Percentiles rank a stretch among this genome's conserved stretches.
Conservation (phyloP, 2,329 filamentous ascomycete genomes). For the Cladophialophora chaetospira region DNA sequence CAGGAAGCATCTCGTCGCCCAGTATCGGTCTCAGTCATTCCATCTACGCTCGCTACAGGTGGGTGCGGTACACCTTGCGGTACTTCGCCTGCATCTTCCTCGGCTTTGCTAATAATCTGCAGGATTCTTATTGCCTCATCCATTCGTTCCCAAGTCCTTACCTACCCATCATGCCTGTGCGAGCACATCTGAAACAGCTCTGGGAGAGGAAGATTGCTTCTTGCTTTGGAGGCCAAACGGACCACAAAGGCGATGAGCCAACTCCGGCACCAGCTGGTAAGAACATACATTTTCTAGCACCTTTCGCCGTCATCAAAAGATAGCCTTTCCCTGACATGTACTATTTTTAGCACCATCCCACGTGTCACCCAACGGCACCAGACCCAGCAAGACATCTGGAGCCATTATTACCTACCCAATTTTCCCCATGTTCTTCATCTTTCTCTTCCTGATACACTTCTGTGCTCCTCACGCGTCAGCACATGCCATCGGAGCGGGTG, state of each 20-base stretch:
- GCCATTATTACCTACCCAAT: not conserved
- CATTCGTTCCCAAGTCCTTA: not conserved
- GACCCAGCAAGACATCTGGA: not conserved
- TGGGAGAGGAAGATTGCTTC: not conserved
- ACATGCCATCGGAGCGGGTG: not conserved
- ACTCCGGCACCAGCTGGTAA: slow-evolving; percentile 1
- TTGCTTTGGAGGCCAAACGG: not conserved
- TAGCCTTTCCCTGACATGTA: not conserved
- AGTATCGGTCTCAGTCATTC: not conserved
- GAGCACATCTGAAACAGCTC: slow-evolving; percentile 4
- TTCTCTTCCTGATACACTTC: not conserved
- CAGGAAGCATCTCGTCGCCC: not conserved
- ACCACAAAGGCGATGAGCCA: not conserved
- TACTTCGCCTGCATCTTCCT: no score
- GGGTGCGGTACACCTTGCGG: not conserved
- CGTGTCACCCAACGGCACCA: not conserved
- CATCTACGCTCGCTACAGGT: not conserved
- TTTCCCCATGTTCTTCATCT: not conserved
- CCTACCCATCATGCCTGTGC: slow-evolving; percentile 7
- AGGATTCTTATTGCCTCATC: not conserved
- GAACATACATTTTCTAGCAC: not conserved
- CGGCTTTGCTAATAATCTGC: no score
- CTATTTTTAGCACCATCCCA: not conserved
- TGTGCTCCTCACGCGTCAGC: not conserved
- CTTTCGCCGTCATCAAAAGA: not conserved